phyloP scores from a whole-genome alignment of 805 yeast genomes.

The Hanseniaspora meyeri region DNA sequence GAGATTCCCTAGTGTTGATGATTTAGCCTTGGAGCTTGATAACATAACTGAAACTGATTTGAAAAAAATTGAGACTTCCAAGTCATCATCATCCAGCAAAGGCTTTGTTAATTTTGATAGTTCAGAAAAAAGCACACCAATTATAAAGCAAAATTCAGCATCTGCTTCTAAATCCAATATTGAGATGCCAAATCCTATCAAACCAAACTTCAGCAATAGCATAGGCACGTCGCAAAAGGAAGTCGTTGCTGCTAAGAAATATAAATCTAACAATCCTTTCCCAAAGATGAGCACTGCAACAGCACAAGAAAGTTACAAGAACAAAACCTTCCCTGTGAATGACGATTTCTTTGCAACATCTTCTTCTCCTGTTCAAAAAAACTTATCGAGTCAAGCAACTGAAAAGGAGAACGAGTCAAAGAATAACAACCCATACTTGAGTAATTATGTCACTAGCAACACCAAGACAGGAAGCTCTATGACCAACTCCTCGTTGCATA shows the following conservation, averaged over 20 bases:
- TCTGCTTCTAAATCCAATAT: background rate
- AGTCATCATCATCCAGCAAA: background rate
- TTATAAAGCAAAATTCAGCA: background rate
- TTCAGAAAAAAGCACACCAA: background rate
- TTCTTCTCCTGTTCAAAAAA: background rate
- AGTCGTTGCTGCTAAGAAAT: constrained; percentile 17
- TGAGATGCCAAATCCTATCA: background rate
- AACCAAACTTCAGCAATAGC: background rate
- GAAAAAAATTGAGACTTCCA: constrained; percentile 1
- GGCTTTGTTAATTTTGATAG: background rate
- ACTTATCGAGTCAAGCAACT: background rate
- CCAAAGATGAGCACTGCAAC: constrained; percentile 20
- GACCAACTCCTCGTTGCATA: background rate
- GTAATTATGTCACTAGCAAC: background rate
- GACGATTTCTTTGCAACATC: constrained; percentile 6
- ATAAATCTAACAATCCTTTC: constrained; percentile 27
- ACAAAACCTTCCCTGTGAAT: constrained; percentile 2
- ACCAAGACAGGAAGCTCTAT: constrained; percentile 1
- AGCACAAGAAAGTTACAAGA: constrained; percentile 3
- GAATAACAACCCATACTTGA: background rate
- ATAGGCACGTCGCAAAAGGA: background rate
- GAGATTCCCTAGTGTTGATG: constrained; percentile 12
- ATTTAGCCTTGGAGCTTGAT: background rate
- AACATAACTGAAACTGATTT: background rate
- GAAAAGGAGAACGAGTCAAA: background rate